Base-by-base conservation (phyloP, 371 early-diverging fungal species). In the Mortierella sp. region DNA sequence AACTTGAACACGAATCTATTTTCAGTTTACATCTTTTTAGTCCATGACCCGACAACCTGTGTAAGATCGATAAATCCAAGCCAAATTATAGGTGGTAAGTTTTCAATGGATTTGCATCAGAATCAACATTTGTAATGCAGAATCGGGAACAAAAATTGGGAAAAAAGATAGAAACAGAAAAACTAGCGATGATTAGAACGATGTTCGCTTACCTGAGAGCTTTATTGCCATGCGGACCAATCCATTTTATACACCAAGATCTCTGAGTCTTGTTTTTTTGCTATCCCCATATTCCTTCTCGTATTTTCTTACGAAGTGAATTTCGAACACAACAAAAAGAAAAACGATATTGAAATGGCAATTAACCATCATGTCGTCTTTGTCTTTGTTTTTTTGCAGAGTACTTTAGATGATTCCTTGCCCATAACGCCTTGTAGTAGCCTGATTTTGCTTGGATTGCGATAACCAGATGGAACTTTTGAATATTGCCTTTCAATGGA, bases 171-270 rank as follows among this genome's bases (percentile, higher is more conserved):
- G 34, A 27, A 56, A 44, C 12, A 46, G 14, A 31, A 47, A 37
- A 32, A 28, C 27, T 21, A 60, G 66, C 67, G 41, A 72, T 66
- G 73, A 72, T 72, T 72, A 72, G 67, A 72, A 72, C 42, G 31
- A 65, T 72, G 61, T 72, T 72, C 73, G 73, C 73, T 72, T 72
- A 56, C 66, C 73, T 72, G 73, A 72, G 73, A 66, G 73, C 73
- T 72, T 72, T 62, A 66, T 66, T 72, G 73, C 73, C 56, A 72
- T 72, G 73, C 73, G 73, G 73, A 72, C 73, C 73, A 61, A 56
- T 28, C 41, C 72, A 72, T 65, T 65, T n/a, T 72, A 66, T 66
- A 66, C 73, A 72, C 73, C 73, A 72, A 72, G 73, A 72, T 72
- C 73, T 72, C 66, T 72, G 73, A 72, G 67, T 37, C 59, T 34